Base-by-base conservation (phyloP, 2,329 filamentous ascomycete genomes). In the Pleoardoris graminearum region DNA sequence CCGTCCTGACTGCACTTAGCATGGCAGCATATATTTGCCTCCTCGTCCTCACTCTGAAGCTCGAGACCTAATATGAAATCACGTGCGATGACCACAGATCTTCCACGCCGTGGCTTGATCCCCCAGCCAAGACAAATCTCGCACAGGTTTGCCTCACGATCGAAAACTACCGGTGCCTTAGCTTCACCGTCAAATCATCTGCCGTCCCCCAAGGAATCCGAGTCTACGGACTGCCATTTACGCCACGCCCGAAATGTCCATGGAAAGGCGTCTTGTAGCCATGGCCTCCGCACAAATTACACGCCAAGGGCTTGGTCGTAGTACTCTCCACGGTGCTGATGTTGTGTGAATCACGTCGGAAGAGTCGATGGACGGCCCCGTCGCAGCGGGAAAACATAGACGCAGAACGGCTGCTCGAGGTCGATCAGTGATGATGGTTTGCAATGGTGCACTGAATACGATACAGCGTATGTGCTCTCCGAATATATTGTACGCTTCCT, bases 1-100 rank as follows among this genome's bases (percentile, higher is more conserved):
- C 85, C 38, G 79, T 85, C 23, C 68, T 87, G 69, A 86, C 85
- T 12, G 81, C 79, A 21, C 68, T 87, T 66, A 86, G 82, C 63
- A 71, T 87, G 14, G 83, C 81, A 11, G 85, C 85, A 22, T 87
- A 87, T 65, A 74, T 80, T 22, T 82, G 77, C 53, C 73, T 87
- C 61, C 75, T 87, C 55, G 81, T 80, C 25, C 74, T 87, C 63
- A 86, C 82, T 3, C 60, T 86, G 62, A 77, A 76, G 55, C 70
- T 85, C 23, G 60, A 63, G 44, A 58, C 43, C 14, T 35, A 32
- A 46, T 19, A n/a, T 35, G 37, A 51, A 49, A 45, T 23, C 38
- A 36, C 32, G 22, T 19, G 29, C 43, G 16, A 36, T 36, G 38
- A 3, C 25, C 42, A 39, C 7, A 33, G 5, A 17, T 35, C 3